A percentile compares a stretch with the other conserved stretches of the same genome.
Conservation (phyloP, 768 basidiomycete species). For the Suillus clintonianus region DNA sequence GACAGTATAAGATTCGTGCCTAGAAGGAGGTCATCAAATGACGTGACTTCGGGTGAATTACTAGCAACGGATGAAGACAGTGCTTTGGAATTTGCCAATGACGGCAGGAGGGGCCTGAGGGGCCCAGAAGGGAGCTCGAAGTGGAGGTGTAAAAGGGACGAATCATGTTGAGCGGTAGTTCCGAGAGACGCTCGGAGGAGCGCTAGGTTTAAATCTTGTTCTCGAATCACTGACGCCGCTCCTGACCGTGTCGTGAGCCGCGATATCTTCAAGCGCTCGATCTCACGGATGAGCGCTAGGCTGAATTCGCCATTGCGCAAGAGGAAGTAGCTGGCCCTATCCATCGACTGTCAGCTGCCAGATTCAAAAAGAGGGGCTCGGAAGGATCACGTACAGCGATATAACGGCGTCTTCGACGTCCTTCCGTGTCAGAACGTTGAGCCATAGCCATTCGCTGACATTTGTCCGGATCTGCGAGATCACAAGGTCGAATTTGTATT, state of each 20-base stretch:
- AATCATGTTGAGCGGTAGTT: slow-evolving; percentile 85
- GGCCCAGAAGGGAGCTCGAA: slow-evolving; percentile 84
- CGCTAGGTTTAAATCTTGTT: slow-evolving; percentile 87
- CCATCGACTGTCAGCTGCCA: slow-evolving; percentile 10
- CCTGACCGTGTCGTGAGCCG: slow-evolving; percentile 70
- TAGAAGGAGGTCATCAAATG: slow-evolving; percentile 75
- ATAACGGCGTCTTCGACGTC: slow-evolving; percentile 86
- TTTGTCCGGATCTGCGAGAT: slow-evolving; percentile 76
- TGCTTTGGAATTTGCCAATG: slow-evolving; percentile 44
- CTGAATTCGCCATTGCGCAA: slow-evolving; percentile 87
- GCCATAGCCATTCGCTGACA: slow-evolving; percentile 94
- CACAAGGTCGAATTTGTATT: slow-evolving; percentile 72
- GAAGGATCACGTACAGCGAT: slow-evolving; percentile 61
- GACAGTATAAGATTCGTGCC: slow-evolving; percentile 74
- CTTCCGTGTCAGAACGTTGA: slow-evolving; percentile 79
- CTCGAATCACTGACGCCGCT: slow-evolving; percentile 76
- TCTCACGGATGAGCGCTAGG: slow-evolving; percentile 80
- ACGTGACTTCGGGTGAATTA: slow-evolving; percentile 40
- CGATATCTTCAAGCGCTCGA: slow-evolving; percentile 80
- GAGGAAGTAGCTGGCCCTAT: slow-evolving; percentile 85
- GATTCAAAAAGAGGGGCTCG: neutral
- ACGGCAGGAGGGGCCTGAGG: slow-evolving; percentile 77
- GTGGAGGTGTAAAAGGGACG: slow-evolving; percentile 67
- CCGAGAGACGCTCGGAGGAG: slow-evolving; percentile 86
- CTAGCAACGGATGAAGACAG: slow-evolving; percentile 45